Conservation (phyloP, 2,329 filamentous ascomycete genomes). For the Hypocreales sp. region DNA sequence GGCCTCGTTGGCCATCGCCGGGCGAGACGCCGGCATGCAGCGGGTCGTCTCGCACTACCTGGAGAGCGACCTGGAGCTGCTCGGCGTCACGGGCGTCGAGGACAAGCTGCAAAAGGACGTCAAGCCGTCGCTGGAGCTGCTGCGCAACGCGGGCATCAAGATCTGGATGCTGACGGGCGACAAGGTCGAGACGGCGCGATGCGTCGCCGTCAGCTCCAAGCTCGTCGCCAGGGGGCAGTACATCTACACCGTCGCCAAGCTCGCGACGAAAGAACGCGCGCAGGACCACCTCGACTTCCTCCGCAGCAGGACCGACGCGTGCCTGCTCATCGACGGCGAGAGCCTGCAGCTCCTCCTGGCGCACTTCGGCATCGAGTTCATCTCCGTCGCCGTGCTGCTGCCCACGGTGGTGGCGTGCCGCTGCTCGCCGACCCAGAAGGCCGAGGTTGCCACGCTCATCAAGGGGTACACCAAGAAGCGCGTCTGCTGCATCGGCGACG, state of each 20-base stretch:
- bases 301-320: slow-evolving; percentile 71
- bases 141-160: slow-evolving; percentile 94
- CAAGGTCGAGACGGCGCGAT: slow-evolving; percentile 94
- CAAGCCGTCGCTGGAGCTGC: slow-evolving; percentile 83
- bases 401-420: slow-evolving; percentile 92
- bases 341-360: slow-evolving; percentile 70
- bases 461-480: slow-evolving; percentile 85
- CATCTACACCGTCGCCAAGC: slow-evolving; percentile 81
- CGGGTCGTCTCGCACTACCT: slow-evolving; percentile 65
- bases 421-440: slow-evolving; percentile 94
- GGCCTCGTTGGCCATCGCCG: slow-evolving; percentile 64
- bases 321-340: slow-evolving; percentile 88
- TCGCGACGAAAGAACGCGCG: slow-evolving; percentile 70
- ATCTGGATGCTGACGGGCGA: slow-evolving; percentile 99
- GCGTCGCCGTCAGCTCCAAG: slow-evolving; percentile 89
- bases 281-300: slow-evolving; percentile 83
- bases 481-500: slow-evolving; percentile 93
- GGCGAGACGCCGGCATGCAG: slow-evolving; percentile 70
- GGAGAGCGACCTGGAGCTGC: slow-evolving; percentile 76
- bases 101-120: slow-evolving; percentile 93
- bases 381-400: slow-evolving; percentile 71
- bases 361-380: slow-evolving; percentile 72
- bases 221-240: slow-evolving; percentile 87
- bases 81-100: slow-evolving; percentile 96
- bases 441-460: slow-evolving; percentile 82